These are phyloP conservation scores for Cyberlindnera amylophila DNA, from an alignment of 805 yeast species.

Conservation along the genomic window DNA sequence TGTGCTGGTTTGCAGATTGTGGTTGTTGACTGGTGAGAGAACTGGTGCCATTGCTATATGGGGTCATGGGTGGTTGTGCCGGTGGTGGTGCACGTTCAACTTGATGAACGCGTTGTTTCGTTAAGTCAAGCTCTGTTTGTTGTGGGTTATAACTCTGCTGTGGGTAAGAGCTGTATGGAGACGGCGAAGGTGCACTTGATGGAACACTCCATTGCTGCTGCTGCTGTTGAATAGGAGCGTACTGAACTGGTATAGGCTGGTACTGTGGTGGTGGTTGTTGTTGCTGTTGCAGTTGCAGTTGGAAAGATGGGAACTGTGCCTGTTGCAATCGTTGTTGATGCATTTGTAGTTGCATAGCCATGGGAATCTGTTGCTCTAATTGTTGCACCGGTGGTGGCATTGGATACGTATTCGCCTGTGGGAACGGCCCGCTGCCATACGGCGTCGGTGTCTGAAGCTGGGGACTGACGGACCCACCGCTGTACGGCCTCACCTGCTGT, in stretches of 20 bases:
- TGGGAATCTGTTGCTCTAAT: too few species aligned
- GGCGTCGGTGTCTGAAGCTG: neutral
- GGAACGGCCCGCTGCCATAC: too few species aligned
- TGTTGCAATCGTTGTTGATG: neutral
- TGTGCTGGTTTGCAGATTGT: neutral
- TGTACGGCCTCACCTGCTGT: constrained; percentile 14
- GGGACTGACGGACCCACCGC: constrained; percentile 13
- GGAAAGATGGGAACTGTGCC: neutral
- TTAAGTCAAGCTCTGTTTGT: constrained; percentile 11
- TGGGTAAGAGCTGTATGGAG: too few species aligned
- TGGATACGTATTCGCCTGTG: too few species aligned
- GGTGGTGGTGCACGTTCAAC: constrained; percentile 12
- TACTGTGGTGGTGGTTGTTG: neutral
- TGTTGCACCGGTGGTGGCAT: constrained; percentile 7
- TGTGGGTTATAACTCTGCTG: too few species aligned
- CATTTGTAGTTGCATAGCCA: too few species aligned
- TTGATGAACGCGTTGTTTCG: constrained; percentile 11
- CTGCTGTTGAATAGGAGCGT: neutral
- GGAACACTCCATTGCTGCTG: neutral
- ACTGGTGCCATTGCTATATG: too few species aligned
- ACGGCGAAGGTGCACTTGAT: neutral
- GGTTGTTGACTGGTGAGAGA: too few species aligned
- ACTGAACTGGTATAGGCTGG: neutral
- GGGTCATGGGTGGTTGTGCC: too few species aligned
- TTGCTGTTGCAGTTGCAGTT: neutral